Base-by-base conservation (phyloP, 352 stramenopile genomes). In the Globisporangium polare region DNA sequence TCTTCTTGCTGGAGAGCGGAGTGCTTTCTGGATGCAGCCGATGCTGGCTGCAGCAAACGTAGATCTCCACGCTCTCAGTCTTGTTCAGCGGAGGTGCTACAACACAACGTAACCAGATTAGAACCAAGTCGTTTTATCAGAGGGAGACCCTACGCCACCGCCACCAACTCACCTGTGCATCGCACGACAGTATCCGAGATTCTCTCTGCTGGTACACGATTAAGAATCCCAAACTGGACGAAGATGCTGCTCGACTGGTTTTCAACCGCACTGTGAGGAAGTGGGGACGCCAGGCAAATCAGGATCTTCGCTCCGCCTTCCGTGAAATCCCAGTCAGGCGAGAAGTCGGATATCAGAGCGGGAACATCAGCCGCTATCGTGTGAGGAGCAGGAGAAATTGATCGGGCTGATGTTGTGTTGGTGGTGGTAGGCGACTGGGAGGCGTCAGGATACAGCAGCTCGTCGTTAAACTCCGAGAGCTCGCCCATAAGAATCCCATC, bases 321-420 rank as follows among this genome's bases (percentile, higher is more conserved):
- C 51, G 68, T 58, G 58, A 90, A 91, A 60, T 94, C 86, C 86
- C 86, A 95, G 33, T 92, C 84, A 3, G 86, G 86, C 3, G 86
- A 93, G 58, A 90, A 95, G 57, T 95, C 86, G 1, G 79, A 88
- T 31, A 95, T 92, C 46, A 77, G 66, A 15, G 84, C 60, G 33
- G 70, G 53, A n/a, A 70, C 63, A 52, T 78, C 76, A 69, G 27
- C 68, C 65, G n/a, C n/a, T n/a, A n/a, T n/a, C n/a, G 18, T 42
- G 45, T 10, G 46, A n/a, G 7, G n/a, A 22, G 10, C 45, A 37
- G 8, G 13, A 0, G 15, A 24, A 33, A 5, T 53, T 22, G 17
- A 5, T 20, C 10, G 22, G 37, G 10, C 13, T 43, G 10, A 15
- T 43, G n/a, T n/a, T n/a, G n/a, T n/a, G n/a, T 6, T 12, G 18